Conservation (phyloP, 2,329 filamentous ascomycete genomes). For the Phaeosphaeria sp. region DNA sequence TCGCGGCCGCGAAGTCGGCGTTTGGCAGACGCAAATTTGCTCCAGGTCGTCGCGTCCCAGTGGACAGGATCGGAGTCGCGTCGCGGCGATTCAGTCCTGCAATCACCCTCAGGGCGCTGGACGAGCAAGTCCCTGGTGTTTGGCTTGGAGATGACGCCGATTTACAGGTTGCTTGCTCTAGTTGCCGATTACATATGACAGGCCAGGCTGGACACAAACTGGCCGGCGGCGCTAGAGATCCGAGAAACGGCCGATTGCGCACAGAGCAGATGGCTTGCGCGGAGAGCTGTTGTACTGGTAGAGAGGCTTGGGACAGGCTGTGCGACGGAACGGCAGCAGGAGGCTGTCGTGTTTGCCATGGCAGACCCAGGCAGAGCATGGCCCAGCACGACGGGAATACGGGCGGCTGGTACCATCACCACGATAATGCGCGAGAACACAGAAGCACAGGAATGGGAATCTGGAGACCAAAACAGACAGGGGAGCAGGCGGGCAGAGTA, state of each 20-base stretch:
- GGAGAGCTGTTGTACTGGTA: slow-evolving; percentile 27
- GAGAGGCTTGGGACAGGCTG: slow-evolving; percentile 24
- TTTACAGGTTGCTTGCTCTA: slow-evolving; percentile 19
- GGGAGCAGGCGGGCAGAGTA: slow-evolving; percentile 26
- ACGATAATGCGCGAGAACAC: slow-evolving; percentile 40
- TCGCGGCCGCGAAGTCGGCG: neutral
- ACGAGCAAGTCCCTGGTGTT: neutral
- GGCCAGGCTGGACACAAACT: neutral
- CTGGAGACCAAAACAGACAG: slow-evolving; percentile 25
- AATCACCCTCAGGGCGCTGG: slow-evolving; percentile 10
- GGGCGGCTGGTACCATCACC: slow-evolving; percentile 33
- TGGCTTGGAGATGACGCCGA: slow-evolving; percentile 2
- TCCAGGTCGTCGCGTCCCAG: neutral
- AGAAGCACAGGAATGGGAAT: slow-evolving; percentile 25
- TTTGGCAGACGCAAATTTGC: slow-evolving; percentile 1
- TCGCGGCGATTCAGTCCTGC: slow-evolving; percentile 1
- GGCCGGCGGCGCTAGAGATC: neutral
- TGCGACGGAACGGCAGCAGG: slow-evolving; percentile 35
- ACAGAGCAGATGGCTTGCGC: slow-evolving; percentile 11
- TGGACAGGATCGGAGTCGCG: neutral
- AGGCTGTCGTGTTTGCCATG: slow-evolving; percentile 41
- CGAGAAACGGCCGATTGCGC: slow-evolving; percentile 20
- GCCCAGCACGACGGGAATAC: slow-evolving; percentile 31
- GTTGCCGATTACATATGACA: neutral
- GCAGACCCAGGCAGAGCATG: slow-evolving; percentile 25